Evolutionary conservation across 768 basidiomycete species (phyloP), one percentile per base, ranked within the genome.

Genomic region (Mycena filopes): DNA sequence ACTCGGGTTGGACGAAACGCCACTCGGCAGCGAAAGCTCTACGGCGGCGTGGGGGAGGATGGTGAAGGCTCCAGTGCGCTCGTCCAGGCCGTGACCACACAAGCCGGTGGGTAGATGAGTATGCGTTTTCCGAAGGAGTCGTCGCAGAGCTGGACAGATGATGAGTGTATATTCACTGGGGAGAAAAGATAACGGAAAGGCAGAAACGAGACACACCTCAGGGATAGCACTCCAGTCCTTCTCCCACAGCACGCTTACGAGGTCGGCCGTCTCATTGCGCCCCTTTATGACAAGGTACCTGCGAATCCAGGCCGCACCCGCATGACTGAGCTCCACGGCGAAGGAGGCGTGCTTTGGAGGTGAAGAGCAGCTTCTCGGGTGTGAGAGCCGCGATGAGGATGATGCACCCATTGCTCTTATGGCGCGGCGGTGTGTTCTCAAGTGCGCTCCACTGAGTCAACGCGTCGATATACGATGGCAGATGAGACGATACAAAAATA

Each of bases 51-150:
- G 88, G 0, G 91, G 82, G 56, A 90, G 85, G 0, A 96, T 97
- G 31, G 79, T 75, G 76, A 99, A 96, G 2, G 77, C 81, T 56
- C 83, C 84, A 4, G 86, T 80, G 66, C 86, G 88, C 55, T 83
- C 78, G 73, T 99, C 98, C 50, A 99, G 80, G 2, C 97, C 97
- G 79, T 99, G 98, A 0, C 99, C 84, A 71, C 98, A 94, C 1
- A 98, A 86, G 4, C 96, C 97, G 0, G 95, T 0, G 94, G 80
- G 73, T 95, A 97, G 0, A 87, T 81, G 0, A 99, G 85, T 57
- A 99, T 97, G 72, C 99, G 98, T 74, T 99, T 98, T 72, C 99
- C 97, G 75, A 99, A 99, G 0, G 85, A 86, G 77, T 99, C 98
- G 72, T 99, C 98, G 75, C 98, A 99, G 8, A 99, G 89, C 96